Base-by-base conservation (phyloP, 164 flowering plant genomes). In the Stephania cephalantha region DNA sequence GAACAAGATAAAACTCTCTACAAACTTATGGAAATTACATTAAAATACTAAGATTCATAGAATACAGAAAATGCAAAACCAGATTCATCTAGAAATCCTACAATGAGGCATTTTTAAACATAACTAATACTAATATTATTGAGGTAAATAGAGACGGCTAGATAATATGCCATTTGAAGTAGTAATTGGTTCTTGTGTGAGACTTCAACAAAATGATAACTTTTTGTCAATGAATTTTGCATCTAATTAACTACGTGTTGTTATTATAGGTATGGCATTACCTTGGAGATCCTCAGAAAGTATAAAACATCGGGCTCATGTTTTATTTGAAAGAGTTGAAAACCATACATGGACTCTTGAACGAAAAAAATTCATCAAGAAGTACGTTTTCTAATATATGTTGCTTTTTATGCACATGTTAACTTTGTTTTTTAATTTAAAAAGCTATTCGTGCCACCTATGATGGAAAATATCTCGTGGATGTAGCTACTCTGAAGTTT, bases 231-330 rank as follows among this genome's bases (percentile, higher is more conserved):
- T 17, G n/a, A 58, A 58, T 17, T 18, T 58, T 17, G 22, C 22
- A 58, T 18, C 17, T 58, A 20, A 55, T 17, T 72, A 2, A 72
- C 35, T 29, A 1, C 22, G 29, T 22, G 50, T 0, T 70, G 29
- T 75, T 29, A 52, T 72, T 74, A 17, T 76, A 76, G 87, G 75
- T 2, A 55, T 76, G 42, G 81, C 83, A 66, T 67, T 89, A 74
- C 91, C 91, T 9, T 81, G 84, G 82, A 84, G 97, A 78, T 85
- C 97, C 50, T 0, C 1, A 1, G 1, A 0, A 12, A 78, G 86
- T 69, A 71, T 90, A 30, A 84, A 83, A 78, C 15, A 75, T 42
- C 84, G 97, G 74, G 93, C 85, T 31, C 94, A 88, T 79, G 22
- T 77, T 7, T 65, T 92, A 71, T 87, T 79, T 79, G 84, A 85